Conservation (phyloP, 1,284 basidiomycete species). For the Ganoderma boninense region DNA sequence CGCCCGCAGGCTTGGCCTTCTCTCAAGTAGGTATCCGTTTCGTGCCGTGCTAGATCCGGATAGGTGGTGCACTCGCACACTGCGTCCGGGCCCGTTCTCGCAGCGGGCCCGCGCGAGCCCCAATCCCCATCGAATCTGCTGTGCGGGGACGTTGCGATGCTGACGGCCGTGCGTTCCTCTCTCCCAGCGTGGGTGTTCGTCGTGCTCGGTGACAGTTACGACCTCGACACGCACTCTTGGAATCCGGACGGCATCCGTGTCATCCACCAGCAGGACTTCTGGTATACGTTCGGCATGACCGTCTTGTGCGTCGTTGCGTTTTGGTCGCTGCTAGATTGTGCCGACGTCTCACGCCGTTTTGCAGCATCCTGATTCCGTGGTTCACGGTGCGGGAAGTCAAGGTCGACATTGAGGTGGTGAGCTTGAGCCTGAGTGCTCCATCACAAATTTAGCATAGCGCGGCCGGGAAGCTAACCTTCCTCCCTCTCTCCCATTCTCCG, state of each 20-base stretch:
- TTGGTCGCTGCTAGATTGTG: no score
- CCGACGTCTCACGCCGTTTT: background rate
- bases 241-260: conserved; percentile 46
- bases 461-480: conserved; percentile 11
- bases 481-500: background rate
- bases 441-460: conserved; percentile 12
- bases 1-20: conserved; percentile 57
- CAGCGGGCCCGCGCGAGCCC: conserved; percentile 9
- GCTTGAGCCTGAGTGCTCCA: conserved; percentile 20
- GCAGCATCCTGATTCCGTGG: conserved; percentile 53
- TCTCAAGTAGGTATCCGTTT: conserved; percentile 55
- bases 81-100: conserved; percentile 2
- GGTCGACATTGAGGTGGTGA: conserved; percentile 53
- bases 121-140: background rate
- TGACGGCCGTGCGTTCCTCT: conserved; percentile 27
- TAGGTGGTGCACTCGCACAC: conserved; percentile 28
- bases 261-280: conserved; percentile 54
- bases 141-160: conserved; percentile 14
- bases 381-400: conserved; percentile 51
- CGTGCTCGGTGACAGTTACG: conserved; percentile 53
- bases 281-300: conserved; percentile 54
- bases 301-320: conserved; percentile 42
- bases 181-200: conserved; percentile 52
- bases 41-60: conserved; percentile 15
- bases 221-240: conserved; percentile 49